Conservation (phyloP, 2,329 filamentous ascomycete species). For the Akanthomyces muscarius region DNA sequence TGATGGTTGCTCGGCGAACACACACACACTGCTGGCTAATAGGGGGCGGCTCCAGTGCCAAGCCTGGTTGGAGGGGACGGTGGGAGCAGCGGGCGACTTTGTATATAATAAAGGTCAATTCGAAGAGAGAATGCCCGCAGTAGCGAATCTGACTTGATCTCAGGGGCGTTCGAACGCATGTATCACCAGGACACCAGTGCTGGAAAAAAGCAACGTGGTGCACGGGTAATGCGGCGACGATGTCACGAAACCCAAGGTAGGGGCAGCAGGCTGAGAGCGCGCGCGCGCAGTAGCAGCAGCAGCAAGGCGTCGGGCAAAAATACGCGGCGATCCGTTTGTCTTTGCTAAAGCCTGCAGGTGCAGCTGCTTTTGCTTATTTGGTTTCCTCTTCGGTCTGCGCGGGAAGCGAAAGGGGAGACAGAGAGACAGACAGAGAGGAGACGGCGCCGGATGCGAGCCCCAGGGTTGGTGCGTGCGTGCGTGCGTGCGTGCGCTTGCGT, state of each 20-base stretch:
- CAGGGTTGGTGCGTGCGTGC: neutral
- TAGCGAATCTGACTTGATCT: neutral
- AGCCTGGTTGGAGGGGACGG: neutral
- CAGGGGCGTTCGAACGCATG: neutral
- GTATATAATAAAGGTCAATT: neutral
- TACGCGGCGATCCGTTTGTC: neutral
- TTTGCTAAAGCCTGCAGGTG: neutral
- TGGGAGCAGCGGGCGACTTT: neutral
- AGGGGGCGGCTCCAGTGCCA: conserved; percentile 1
- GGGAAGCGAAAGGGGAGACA: neutral
- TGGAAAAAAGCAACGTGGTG: neutral
- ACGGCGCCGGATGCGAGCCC: neutral
- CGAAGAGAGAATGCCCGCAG: neutral
- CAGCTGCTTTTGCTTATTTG: neutral
- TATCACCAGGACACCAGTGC: neutral
- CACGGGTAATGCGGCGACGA: neutral
- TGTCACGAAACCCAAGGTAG: neutral
- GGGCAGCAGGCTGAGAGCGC: neutral
- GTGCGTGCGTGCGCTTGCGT: conserved; percentile 4
- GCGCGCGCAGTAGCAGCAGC: neutral
- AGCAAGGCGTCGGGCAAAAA: neutral
- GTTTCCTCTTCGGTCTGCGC: neutral
- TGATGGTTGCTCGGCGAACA: conserved; percentile 14
- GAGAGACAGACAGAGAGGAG: neutral
- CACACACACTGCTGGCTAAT: neutral